Evolutionary conservation across 31 red algal genomes (phyloP), one percentile per base, ranked within the genome.

Genomic region (Odonthalia washingtoniensis): DNA sequence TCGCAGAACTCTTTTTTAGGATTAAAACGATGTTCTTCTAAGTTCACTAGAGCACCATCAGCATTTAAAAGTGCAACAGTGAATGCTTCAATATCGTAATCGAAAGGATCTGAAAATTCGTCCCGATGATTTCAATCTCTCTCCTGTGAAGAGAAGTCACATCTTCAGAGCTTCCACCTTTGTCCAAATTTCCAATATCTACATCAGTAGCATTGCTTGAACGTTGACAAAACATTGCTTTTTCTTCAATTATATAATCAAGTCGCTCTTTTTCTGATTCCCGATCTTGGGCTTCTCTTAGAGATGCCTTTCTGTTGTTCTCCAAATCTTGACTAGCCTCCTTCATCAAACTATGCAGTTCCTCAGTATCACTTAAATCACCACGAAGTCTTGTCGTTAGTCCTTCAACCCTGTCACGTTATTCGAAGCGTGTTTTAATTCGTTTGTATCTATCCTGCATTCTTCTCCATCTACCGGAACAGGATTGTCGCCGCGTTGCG

Each of bases 371-470:
- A 5, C 78, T 62, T 21, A 82, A 24, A 44, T 82, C 53, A 40
- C 61, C 33, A 3, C 78, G 60, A 41, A 82, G 14, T 1, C 78
- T 39, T 17, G 60, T 68, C 3, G 67, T 41, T 1, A 34, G 32
- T 6, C 1, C 1, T 9, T 82, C 61, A 0, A 31, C 0, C 32
- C 1, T 6, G 3, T 82, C 35, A 28, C 44, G 40, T 2, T 41
- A 12, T 27, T 85, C 82, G 18, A 53, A 85, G 1, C 82, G n/a
- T n/a, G 67, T 72, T 44, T 35, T 12, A 60, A 65, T 39, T 85
- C 67, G 2, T 74, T n/a, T n/a, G n/a, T n/a, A n/a, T n/a, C n/a
- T n/a, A n/a, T n/a, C n/a, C n/a, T n/a, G n/a, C n/a, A n/a, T 14
- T 36, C 67, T 44, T 2, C 74, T 42, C 82, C 65, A 85, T 4